phyloP scores from a whole-genome alignment of 2,329 filamentous ascomycete species.

The Xylaria sp. region DNA sequence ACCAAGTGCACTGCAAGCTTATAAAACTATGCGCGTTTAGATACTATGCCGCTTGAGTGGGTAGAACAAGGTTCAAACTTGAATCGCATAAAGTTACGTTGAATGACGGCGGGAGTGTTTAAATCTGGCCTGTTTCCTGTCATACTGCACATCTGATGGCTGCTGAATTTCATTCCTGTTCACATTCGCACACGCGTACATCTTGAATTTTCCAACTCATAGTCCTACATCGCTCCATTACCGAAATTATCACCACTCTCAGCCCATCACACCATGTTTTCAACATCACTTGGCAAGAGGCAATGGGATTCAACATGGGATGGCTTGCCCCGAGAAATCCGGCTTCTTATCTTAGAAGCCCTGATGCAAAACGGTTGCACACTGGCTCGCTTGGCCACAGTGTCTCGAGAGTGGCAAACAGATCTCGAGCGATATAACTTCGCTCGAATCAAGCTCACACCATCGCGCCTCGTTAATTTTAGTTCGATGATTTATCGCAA shows the following conservation, averaged over 20 bases:
- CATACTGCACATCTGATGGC: too few relatives aligned
- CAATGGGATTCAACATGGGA: constrained; percentile 15
- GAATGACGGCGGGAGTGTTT: too few relatives aligned
- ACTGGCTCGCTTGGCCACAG: constrained; percentile 15
- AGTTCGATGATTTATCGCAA: constrained; percentile 46
- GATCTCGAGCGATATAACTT: constrained; percentile 16
- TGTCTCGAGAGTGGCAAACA: constrained; percentile 24
- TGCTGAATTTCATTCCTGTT: too few relatives aligned
- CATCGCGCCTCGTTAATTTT: constrained; percentile 45
- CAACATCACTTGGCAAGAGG: constrained; percentile 19
- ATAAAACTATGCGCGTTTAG: too few relatives aligned
- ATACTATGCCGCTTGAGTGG: too few relatives aligned
- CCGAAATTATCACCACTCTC: constrained; percentile 15
- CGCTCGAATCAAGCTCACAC: constrained; percentile 12
- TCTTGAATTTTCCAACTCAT: constrained; percentile 11
- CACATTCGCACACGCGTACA: too few relatives aligned
- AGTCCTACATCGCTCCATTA: constrained; percentile 13
- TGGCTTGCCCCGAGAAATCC: constrained; percentile 10
- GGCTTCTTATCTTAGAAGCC: constrained; percentile 21
- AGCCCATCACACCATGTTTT: constrained; percentile 11
- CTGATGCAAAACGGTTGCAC: constrained; percentile 20
- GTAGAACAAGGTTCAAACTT: too few relatives aligned
- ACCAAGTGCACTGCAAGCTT: too few relatives aligned
- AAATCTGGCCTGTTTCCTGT: too few relatives aligned
- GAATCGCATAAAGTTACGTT: too few relatives aligned